These are phyloP conservation scores for Rhizopogon rudus DNA, from an alignment of 768 basidiomycete genomes.

Conservation along the genomic window DNA sequence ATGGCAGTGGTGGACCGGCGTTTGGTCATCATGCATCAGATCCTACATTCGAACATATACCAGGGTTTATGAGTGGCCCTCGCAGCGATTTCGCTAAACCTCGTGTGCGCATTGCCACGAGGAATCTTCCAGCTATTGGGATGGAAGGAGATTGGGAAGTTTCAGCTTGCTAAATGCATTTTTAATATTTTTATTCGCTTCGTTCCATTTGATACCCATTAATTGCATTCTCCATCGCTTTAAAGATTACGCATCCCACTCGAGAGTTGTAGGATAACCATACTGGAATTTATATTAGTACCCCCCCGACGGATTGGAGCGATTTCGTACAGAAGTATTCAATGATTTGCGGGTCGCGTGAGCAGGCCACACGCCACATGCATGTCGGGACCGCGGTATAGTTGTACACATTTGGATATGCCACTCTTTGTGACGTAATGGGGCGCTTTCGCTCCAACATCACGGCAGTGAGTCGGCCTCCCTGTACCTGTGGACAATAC, in stretches of 20 bases:
- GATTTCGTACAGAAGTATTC: background rate
- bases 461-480: too few relatives aligned
- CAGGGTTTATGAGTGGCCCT: slow-evolving; percentile 21
- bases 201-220: background rate
- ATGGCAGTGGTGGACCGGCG: slow-evolving; percentile 18
- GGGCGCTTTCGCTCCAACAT: too few relatives aligned
- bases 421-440: too few relatives aligned
- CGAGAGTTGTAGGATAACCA: background rate
- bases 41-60: slow-evolving; percentile 25
- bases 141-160: slow-evolving; percentile 79
- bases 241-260: too few relatives aligned
- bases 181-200: background rate
- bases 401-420: too few relatives aligned
- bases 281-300: slow-evolving; percentile 1
- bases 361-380: too few relatives aligned
- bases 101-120: slow-evolving; percentile 63
- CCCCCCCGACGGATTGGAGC: background rate
- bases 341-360: too few relatives aligned
- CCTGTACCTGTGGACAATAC: too few relatives aligned
- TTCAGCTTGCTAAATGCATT: slow-evolving; percentile 46
- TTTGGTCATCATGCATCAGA: slow-evolving; percentile 24
- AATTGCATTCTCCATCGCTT: background rate
- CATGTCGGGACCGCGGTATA: too few relatives aligned
- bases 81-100: slow-evolving; percentile 28
- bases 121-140: slow-evolving; percentile 55